Evolutionary conservation across 805 yeast species (phyloP), one percentile per base, ranked within the genome.

Genomic region (Scheffersomyces coipomensis): DNA sequence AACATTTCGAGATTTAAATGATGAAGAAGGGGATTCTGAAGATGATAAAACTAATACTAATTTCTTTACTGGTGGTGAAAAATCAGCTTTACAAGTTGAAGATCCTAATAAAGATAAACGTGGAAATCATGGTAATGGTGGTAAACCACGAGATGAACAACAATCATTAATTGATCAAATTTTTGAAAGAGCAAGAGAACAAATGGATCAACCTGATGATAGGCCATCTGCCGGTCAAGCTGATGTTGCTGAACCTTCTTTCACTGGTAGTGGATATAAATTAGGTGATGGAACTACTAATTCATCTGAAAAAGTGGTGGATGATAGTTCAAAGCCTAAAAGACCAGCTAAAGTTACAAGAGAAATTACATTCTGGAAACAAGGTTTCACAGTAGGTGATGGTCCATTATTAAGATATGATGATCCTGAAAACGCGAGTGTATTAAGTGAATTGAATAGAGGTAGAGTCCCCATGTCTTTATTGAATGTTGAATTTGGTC

Each of bases 351-450:
- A 79, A 42, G 96, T 84, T 4, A 73, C 76, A 13, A 76, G 98
- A 55, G 85, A 85, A 31, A 84, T 93, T 45, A 88, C 95, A 0
- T 91, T 93, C 60, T 93, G 99, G 99, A 84, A 81, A 50, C 91
- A 93, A 54, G 99, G 99, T 1, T 93, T 93, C 64, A 88, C 88
- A 46, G 89, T 93, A 19, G 98, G 93, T 23, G 96, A 90, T 35
- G 98, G 98, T 2, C 78, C 79, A 18, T 73, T 93, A 40, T 83
- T 77, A 59, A 73, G 93, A 42, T 93, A 89, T 59, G 97, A 91
- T 54, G 98, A 93, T 59, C 96, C 96, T 5, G 80, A 76, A n/a
- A 93, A 91, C 58, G 82, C 82, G 34, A 76, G 74, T 32, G 85
- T 87, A 47, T 70, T 93, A 52, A 75, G 81, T 47, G 93, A 90